phyloP scores from a whole-genome alignment of 2,329 filamentous ascomycete species.

The Biscogniauxia marginata region DNA sequence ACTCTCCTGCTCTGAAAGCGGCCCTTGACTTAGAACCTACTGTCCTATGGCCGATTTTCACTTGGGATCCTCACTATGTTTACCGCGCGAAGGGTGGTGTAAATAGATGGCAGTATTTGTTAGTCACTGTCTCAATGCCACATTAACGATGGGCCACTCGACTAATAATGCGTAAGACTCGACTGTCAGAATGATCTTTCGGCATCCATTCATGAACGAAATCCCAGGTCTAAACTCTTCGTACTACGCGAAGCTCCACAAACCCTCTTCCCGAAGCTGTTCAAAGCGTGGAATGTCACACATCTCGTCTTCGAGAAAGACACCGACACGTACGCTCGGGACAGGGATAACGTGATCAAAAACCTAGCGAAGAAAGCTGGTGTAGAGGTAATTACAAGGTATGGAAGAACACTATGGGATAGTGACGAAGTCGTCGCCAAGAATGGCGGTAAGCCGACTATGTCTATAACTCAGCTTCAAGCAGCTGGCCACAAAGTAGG shows the following conservation, averaged over 20 bases:
- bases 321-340: slow-evolving; percentile 68
- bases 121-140: slow-evolving; percentile 17
- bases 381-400: slow-evolving; percentile 63
- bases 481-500: slow-evolving; percentile 63
- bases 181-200: slow-evolving; percentile 74
- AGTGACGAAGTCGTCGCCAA: slow-evolving; percentile 65
- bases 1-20: slow-evolving; percentile 70
- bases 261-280: slow-evolving; percentile 69
- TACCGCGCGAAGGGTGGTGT: slow-evolving; percentile 67
- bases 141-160: not conserved
- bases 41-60: slow-evolving; percentile 73
- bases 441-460: slow-evolving; percentile 68
- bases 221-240: slow-evolving; percentile 65
- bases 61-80: slow-evolving; percentile 79
- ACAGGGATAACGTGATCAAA: slow-evolving; percentile 60
- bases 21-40: slow-evolving; percentile 68
- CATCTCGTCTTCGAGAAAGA: slow-evolving; percentile 80
- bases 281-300: slow-evolving; percentile 70
- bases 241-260: slow-evolving; percentile 71
- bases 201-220: slow-evolving; percentile 64
- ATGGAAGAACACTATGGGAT: slow-evolving; percentile 71
- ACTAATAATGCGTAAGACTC: slow-evolving; percentile 43
- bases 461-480: slow-evolving; percentile 69
- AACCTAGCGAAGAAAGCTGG: slow-evolving; percentile 62
- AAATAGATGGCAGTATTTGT: slow-evolving; percentile 75